Evolutionary conservation across 345 rosid species (phyloP), one percentile per base, ranked within the genome.

Genomic region (Melaleuca quinquenervia): DNA sequence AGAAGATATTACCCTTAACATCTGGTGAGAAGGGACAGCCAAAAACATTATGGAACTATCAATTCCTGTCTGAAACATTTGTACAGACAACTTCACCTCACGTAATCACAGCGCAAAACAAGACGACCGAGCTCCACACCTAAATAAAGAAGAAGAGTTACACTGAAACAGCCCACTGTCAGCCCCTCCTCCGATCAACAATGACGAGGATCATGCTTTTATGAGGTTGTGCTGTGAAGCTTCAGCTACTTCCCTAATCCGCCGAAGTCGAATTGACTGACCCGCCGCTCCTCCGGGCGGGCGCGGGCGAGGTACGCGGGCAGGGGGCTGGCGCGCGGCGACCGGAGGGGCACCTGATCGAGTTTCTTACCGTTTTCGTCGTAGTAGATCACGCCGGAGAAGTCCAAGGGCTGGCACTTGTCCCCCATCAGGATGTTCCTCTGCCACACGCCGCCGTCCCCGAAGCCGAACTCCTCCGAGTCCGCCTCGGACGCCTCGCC

Each of bases 381-480:
- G 50, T 98, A 98, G 86, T 94, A 96, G 49, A 98, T 96, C 52
- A 91, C 99, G 24, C 99, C 99, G 14, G 99, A 94, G 86, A 95
- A 90, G 88, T 93, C 93, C 92, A 96, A 89, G 89, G 99, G 99
- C 92, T 96, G 95, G 88, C 99, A 98, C 85, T 94, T 95, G 58
- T 94, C 98, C 70, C 99, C 99, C 99, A 98, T 96, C 90, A 98
- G 84, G 85, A 98, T 96, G 87, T 92, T 60, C 91, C 91, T 92
- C 85, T 93, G 99, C 99, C 99, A 98, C 74, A 98, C 93, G 8
- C 99, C 98, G 32, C 96, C 94, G 32, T 97, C 97, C 83, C 94
- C 98, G 87, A 91, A 92, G 45, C 89, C 90, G 8, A 91, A 56
- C 51, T 84, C 87, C 45, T 56, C 85, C 6, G 50, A 27, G 3